phyloP scores from a whole-genome alignment of 2,329 filamentous ascomycete genomes.

The Neocatenulostroma microsporum region DNA sequence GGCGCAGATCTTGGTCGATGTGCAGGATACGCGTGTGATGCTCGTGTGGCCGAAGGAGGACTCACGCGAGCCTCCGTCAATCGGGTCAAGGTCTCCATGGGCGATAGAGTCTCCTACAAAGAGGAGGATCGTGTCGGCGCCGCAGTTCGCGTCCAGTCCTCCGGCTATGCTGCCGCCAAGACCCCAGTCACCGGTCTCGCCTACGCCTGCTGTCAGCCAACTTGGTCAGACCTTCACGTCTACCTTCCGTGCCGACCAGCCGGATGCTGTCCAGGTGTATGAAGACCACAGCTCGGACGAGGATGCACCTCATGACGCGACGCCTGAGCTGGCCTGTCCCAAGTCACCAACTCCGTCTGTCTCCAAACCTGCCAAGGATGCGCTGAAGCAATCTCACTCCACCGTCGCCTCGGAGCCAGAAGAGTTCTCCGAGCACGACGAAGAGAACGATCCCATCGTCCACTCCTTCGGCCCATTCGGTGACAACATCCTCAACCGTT shows the following conservation, averaged over 20 bases:
- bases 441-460: constrained; percentile 90
- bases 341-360: constrained; percentile 4
- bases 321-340: constrained; percentile 15
- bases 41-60: constrained; percentile 70
- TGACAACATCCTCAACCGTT: constrained; percentile 70
- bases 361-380: too few species aligned
- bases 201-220: constrained; percentile 47
- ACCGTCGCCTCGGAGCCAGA: constrained; percentile 35
- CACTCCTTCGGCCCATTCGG: constrained; percentile 90
- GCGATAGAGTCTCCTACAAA: constrained; percentile 54
- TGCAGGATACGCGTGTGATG: constrained; percentile 84
- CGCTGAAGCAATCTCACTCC: constrained; percentile 14
- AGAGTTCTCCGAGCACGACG: constrained; percentile 70
- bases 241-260: constrained; percentile 34
- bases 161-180: constrained; percentile 56
- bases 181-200: constrained; percentile 65
- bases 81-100: constrained; percentile 54
- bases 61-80: constrained; percentile 43
- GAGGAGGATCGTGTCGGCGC: constrained; percentile 39
- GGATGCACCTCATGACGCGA: constrained; percentile 21
- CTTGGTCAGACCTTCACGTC: constrained; percentile 36
- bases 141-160: constrained; percentile 50
- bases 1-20: constrained; percentile 88
- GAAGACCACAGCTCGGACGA: constrained; percentile 57
- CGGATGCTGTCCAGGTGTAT: constrained; percentile 61